A percentile compares a stretch with the other conserved stretches of the same genome.
Evolutionary conservation across 2,329 filamentous ascomycete genomes (phyloP).

Genomic region (Calonectria multiphialidica): DNA sequence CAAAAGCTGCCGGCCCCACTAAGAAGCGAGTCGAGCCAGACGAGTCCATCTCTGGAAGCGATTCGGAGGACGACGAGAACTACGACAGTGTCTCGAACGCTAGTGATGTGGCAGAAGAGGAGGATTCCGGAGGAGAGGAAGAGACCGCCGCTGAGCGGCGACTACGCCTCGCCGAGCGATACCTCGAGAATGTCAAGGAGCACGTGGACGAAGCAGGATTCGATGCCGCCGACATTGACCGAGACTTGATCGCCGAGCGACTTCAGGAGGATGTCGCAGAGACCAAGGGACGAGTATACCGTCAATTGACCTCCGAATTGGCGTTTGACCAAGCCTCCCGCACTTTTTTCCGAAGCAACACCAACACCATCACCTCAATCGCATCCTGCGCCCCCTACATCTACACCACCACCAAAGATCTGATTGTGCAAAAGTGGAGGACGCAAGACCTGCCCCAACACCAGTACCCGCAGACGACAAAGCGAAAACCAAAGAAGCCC

Average conservation of each 20-base stretch:
- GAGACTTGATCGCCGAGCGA: slow-evolving; percentile 90
- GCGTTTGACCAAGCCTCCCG: slow-evolving; percentile 76
- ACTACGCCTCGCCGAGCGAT: slow-evolving; percentile 88
- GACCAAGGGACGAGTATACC: slow-evolving; percentile 89
- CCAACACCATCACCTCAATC: slow-evolving; percentile 81
- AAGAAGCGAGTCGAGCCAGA: slow-evolving; percentile 65
- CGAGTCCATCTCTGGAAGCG: slow-evolving; percentile 89
- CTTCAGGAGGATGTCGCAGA: slow-evolving; percentile 94
- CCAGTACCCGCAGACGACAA: slow-evolving; percentile 70
- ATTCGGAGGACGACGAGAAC: slow-evolving; percentile 75
- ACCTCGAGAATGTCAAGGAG: slow-evolving; percentile 89
- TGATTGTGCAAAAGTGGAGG: slow-evolving; percentile 89
- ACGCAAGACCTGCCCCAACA: slow-evolving; percentile 74
- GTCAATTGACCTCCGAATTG: slow-evolving; percentile 80
- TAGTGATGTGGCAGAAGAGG: slow-evolving; percentile 59
- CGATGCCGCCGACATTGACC: slow-evolving; percentile 93
- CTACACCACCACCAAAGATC: slow-evolving; percentile 91
- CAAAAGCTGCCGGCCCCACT: slow-evolving; percentile 53
- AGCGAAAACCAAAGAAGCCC: slow-evolving; percentile 69
- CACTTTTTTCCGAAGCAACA: slow-evolving; percentile 83
- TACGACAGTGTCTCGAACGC: slow-evolving; percentile 54
- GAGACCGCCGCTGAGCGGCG: slow-evolving; percentile 93
- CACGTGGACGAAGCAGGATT: slow-evolving; percentile 88
- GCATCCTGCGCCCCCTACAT: slow-evolving; percentile 83
- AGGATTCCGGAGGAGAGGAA: slow-evolving; percentile 76